phyloP scores from a whole-genome alignment of 2,329 filamentous ascomycete genomes.

The Xylaria sp. region DNA sequence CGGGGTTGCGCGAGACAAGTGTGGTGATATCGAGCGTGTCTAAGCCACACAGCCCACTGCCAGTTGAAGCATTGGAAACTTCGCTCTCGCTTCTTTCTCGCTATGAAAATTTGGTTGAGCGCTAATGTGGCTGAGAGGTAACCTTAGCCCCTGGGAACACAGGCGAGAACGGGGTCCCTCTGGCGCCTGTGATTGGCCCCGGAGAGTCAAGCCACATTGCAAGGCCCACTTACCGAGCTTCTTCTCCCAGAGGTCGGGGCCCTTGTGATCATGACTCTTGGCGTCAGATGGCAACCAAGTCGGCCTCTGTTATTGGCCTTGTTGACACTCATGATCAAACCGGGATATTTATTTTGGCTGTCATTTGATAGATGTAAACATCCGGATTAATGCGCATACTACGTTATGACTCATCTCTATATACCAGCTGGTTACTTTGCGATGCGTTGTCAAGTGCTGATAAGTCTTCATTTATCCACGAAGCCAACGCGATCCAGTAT shows the following conservation, averaged over 20 bases:
- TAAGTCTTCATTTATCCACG: conserved; percentile 26
- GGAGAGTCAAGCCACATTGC: conserved; percentile 34
- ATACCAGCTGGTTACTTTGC: conserved; percentile 31
- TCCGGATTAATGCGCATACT: conserved; percentile 23
- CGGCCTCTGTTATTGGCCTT: conserved; percentile 31
- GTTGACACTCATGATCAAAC: conserved; percentile 35
- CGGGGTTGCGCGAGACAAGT: conserved; percentile 36
- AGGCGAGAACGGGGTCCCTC: not conserved
- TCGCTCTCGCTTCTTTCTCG: not conserved
- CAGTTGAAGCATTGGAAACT: conserved; percentile 2
- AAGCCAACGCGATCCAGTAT: conserved; percentile 23
- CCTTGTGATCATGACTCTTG: conserved; percentile 31
- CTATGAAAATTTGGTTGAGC: conserved; percentile 2
- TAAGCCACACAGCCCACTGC: conserved; percentile 30
- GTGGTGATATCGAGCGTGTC: conserved; percentile 25
- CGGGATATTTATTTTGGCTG: conserved; percentile 24
- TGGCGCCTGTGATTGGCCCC: conserved; percentile 10
- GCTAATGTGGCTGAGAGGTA: conserved; percentile 31
- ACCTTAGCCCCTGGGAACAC: not conserved
- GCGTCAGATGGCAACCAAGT: conserved; percentile 26
- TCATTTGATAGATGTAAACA: conserved; percentile 36
- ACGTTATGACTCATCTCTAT: conserved; percentile 21
- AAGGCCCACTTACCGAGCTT: conserved; percentile 23
- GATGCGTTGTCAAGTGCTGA: conserved; percentile 39
- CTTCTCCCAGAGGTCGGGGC: conserved; percentile 18